Percentiles rank a stretch among this genome's conserved stretches.
Evolutionary conservation across 495 filamentous ascomycete genomes (phyloP).

Genomic region (Symbiotaphrina buchneri): DNA sequence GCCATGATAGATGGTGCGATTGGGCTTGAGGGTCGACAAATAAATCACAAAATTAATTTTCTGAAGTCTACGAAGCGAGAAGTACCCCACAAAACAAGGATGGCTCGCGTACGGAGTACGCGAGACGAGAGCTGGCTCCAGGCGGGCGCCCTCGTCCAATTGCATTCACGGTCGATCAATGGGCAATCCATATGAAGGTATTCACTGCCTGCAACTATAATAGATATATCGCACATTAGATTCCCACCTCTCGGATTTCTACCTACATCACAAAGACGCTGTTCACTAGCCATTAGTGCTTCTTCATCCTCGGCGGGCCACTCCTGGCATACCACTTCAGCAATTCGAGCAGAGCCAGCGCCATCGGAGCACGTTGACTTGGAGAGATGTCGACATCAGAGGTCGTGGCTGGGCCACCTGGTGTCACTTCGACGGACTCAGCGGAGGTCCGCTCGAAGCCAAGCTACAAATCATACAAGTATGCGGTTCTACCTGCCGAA

Average conservation of each 20-base stretch:
- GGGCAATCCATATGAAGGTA: no score
- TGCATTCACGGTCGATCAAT: no score
- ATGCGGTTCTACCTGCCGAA: not conserved
- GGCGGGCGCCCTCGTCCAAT: not conserved
- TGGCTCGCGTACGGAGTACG: not conserved
- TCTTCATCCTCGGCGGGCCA: not conserved
- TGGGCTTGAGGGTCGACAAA: not conserved
- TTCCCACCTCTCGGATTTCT: not conserved
- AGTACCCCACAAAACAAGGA: not conserved
- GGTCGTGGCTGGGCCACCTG: not conserved
- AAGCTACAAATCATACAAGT: conserved; percentile 5
- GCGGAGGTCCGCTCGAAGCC: not conserved
- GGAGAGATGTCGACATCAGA: not conserved
- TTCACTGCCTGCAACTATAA: not conserved
- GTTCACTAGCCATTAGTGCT: not conserved
- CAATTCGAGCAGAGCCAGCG: not conserved
- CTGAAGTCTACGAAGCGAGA: no score
- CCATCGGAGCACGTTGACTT: not conserved
- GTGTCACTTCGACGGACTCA: not conserved
- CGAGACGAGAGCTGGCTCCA: not conserved
- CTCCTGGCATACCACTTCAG: not conserved
- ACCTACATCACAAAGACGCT: not conserved
- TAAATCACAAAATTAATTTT: no score
- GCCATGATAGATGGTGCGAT: not conserved
- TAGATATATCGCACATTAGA: not conserved